phyloP scores from a whole-genome alignment of 441 rosid genomes.

The Pelargonium myrrhifolium region DNA sequence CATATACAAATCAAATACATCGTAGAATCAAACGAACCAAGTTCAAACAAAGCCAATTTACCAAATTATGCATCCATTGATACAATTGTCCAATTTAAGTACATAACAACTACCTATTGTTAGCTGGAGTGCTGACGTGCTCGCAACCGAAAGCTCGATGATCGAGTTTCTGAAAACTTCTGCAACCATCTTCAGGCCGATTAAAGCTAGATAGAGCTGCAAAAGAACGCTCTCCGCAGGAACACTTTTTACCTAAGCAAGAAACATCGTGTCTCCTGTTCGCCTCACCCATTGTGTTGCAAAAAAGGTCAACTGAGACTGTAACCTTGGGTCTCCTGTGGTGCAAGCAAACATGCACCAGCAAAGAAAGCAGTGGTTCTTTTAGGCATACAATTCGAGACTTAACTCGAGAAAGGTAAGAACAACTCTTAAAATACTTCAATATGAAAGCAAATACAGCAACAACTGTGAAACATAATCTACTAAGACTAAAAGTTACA shows the following conservation, averaged over 20 bases:
- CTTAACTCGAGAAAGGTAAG: not conserved
- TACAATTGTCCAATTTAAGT: no score
- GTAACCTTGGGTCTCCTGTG: not conserved
- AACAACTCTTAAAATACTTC: not conserved
- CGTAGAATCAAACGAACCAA: not conserved
- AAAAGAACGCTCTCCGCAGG: constrained; percentile 14
- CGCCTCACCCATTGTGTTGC: constrained; percentile 20
- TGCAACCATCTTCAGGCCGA: constrained; percentile 16
- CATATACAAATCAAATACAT: not conserved
- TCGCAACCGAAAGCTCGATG: constrained; percentile 23
- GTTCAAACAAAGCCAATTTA: no score
- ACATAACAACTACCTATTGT: no score
- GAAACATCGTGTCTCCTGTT: constrained; percentile 5
- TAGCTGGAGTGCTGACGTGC: constrained; percentile 6
- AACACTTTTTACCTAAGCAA: not conserved
- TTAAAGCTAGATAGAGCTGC: constrained; percentile 23
- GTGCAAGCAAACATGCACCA: not conserved
- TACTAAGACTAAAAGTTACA: no score
- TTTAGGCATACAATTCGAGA: not conserved
- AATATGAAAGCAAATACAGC: not conserved
- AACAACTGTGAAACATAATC: no score
- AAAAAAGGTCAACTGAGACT: not conserved
- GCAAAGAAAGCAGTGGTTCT: not conserved
- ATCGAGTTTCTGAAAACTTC: constrained; percentile 23
- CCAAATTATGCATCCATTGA: no score